phyloP scores from a whole-genome alignment of 371 early-diverging fungal species.

The Apophysomyces elegans region DNA sequence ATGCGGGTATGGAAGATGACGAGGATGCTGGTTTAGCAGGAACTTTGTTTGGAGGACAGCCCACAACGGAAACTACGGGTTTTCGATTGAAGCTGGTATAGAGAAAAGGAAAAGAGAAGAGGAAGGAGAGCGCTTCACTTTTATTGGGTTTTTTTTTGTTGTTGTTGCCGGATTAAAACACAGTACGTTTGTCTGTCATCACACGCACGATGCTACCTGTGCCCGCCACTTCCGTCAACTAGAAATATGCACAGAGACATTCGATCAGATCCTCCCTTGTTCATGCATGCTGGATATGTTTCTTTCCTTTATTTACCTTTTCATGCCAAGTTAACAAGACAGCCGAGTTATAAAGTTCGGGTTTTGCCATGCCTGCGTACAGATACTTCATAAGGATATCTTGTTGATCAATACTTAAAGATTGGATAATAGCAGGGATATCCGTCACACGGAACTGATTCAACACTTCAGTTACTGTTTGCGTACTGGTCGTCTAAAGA shows the following conservation, averaged over 20 bases:
- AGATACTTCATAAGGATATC: conserved; percentile 91
- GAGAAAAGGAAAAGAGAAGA: neutral
- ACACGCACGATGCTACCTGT: conserved; percentile 88
- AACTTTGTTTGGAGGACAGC: conserved; percentile 56
- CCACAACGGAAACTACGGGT: conserved; percentile 53
- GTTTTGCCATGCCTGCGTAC: conserved; percentile 87
- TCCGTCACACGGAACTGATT: conserved; percentile 72
- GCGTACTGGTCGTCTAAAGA: conserved; percentile 67
- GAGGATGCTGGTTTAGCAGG: conserved; percentile 45
- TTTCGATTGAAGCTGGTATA: conserved; percentile 57
- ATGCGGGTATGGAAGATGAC: conserved; percentile 54
- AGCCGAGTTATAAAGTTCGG: conserved; percentile 83
- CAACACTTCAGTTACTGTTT: conserved; percentile 82
- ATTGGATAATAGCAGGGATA: conserved; percentile 63
- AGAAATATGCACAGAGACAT: conserved; percentile 3
- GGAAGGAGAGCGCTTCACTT: neutral
- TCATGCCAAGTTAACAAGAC: conserved; percentile 92
- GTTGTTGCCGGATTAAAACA: conserved; percentile 40
- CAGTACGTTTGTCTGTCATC: conserved; percentile 83
- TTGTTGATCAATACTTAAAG: conserved; percentile 63
- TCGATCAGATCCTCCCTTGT: too few species aligned
- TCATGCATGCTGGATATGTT: too few species aligned
- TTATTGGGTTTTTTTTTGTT: neutral
- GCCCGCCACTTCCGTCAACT: conserved; percentile 85
- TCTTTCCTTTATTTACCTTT: conserved; percentile 58